Evolutionary conservation across 345 rosid species (phyloP).

Genomic region (Eucalyptus lansdowneana): DNA sequence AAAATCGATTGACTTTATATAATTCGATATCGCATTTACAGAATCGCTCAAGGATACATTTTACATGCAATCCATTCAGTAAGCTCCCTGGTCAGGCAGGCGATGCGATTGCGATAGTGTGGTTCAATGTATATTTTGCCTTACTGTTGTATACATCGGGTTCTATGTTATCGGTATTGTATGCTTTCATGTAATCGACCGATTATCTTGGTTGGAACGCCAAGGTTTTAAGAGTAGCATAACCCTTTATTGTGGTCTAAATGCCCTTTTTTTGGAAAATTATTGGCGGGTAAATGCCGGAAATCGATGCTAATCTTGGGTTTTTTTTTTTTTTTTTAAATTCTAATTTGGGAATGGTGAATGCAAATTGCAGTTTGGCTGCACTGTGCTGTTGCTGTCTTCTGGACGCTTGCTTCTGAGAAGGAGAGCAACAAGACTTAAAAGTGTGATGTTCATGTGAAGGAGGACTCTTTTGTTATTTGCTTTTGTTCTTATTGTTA

Average conservation of each 20-base stretch:
- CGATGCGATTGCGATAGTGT: accelerated
- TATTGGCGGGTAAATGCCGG: neutral
- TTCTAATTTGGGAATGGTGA: neutral
- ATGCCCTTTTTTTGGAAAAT: neutral
- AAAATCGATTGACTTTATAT: neutral
- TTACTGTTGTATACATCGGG: neutral
- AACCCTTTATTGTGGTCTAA: neutral
- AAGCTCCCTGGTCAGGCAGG: neutral
- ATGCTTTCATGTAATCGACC: neutral
- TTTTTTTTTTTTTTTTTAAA: neutral
- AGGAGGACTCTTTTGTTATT: neutral
- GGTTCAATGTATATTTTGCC: neutral
- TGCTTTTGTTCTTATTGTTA: neutral
- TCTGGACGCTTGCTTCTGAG: constrained; percentile 7
- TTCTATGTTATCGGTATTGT: neutral
- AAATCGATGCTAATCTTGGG: neutral
- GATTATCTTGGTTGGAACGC: accelerated
- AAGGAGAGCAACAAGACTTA: neutral
- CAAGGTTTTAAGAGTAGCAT: neutral
- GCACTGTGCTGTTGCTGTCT: constrained; percentile 15
- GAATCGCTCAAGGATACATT: neutral
- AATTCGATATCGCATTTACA: neutral
- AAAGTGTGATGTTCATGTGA: neutral
- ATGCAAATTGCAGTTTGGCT: constrained; percentile 12
- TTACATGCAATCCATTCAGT: neutral